A percentile compares a stretch with the other conserved stretches of the same genome.
phyloP scores from a whole-genome alignment of 2,329 filamentous ascomycete species.

The Oidium heveae region DNA sequence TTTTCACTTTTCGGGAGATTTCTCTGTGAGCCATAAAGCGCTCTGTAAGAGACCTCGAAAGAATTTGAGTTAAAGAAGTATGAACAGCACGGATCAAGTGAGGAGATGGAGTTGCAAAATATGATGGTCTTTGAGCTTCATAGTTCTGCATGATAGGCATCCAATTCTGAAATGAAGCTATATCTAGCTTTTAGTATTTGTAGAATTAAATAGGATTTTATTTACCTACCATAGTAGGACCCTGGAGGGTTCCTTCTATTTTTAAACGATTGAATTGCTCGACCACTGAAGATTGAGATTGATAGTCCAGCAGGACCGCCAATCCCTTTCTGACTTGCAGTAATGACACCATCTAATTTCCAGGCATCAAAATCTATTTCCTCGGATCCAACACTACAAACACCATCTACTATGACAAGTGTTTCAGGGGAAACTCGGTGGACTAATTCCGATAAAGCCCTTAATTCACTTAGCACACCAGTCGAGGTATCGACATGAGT shows the following conservation, averaged over 20 bases:
- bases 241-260: conserved; percentile 56
- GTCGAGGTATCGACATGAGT: conserved; percentile 97
- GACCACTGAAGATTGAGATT: conserved; percentile 80
- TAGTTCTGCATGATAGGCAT: conserved; percentile 84
- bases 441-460: conserved; percentile 59
- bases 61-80: conserved; percentile 66
- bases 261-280: conserved; percentile 61
- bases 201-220: conserved; percentile 27
- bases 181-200: conserved; percentile 44
- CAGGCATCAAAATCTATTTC: conserved; percentile 92
- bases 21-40: conserved; percentile 63
- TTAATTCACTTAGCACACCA: conserved; percentile 77
- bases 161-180: neutral
- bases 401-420: conserved; percentile 76
- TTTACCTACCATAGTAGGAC: conserved; percentile 52
- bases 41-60: conserved; percentile 53
- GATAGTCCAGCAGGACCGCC: conserved; percentile 83
- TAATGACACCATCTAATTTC: conserved; percentile 79
- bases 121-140: conserved; percentile 88
- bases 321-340: conserved; percentile 90
- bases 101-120: conserved; percentile 90
- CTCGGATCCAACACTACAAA: conserved; percentile 90
- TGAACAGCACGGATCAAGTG: conserved; percentile 85
- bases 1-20: conserved; percentile 67
- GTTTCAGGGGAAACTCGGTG: conserved; percentile 75